Evolutionary conservation across 441 rosid genomes (phyloP).

Genomic region (Aquilaria agallochum): DNA sequence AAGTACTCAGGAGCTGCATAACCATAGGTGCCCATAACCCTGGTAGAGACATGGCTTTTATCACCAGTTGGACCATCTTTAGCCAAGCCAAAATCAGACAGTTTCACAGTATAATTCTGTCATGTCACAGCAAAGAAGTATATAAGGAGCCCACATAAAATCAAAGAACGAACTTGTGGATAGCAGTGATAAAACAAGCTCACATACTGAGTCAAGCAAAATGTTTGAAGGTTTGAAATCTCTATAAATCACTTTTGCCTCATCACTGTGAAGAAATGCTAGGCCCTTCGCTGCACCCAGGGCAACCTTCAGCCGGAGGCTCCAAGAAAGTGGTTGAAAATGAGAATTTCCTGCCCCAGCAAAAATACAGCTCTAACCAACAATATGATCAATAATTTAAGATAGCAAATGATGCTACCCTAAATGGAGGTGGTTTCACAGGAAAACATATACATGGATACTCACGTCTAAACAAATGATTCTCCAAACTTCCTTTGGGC

Average conservation of each 20-base stretch:
- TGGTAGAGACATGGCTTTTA: constrained; percentile 77
- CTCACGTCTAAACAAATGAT: constrained; percentile 16
- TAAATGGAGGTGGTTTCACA: not conserved
- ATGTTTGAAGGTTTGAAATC: constrained; percentile 87
- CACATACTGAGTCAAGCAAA: constrained; percentile 74
- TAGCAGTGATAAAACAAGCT: not conserved
- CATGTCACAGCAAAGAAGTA: constrained; percentile 10
- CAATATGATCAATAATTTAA: too few relatives aligned
- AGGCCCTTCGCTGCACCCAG: constrained; percentile 92
- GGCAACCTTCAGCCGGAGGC: constrained; percentile 68
- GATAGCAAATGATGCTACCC: too few relatives aligned
- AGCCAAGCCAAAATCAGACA: constrained; percentile 97
- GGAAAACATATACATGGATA: not conserved
- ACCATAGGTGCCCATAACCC: constrained; percentile 97
- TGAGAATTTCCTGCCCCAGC: constrained; percentile 48
- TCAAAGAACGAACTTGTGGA: not conserved
- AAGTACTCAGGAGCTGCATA: constrained; percentile 96
- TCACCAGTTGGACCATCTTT: constrained; percentile 89
- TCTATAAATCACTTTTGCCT: constrained; percentile 84
- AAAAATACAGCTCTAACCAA: not conserved
- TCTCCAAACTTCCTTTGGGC: constrained; percentile 13
- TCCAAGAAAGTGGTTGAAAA: constrained; percentile 83
- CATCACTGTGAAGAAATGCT: constrained; percentile 82
- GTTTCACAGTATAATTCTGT: constrained; percentile 81
- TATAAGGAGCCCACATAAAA: not conserved